A percentile compares a stretch with the other conserved stretches of the same genome.
Conservation (phyloP, 768 basidiomycete genomes). For the Russula ochroleuca region DNA sequence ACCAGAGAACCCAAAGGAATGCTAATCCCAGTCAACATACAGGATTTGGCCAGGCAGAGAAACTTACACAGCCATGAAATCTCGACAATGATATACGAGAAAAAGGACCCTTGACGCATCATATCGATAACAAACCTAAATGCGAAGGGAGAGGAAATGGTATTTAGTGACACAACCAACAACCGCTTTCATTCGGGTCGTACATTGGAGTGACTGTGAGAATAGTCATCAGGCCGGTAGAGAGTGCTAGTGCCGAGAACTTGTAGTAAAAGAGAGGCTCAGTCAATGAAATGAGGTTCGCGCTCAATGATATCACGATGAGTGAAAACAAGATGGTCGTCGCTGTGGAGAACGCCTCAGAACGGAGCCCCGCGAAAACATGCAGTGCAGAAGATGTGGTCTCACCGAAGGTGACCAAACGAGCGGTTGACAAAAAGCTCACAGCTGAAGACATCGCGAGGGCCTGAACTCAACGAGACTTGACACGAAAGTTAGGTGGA, state of each 20-base stretch:
- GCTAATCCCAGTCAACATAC: conserved; percentile 25
- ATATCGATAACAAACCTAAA: conserved; percentile 38
- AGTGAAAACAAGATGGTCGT: conserved; percentile 31
- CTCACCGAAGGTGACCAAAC: conserved; percentile 12
- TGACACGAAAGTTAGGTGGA: background rate
- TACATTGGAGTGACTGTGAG: conserved; percentile 35
- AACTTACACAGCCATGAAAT: conserved; percentile 38
- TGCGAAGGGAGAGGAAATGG: background rate
- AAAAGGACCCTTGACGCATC: conserved; percentile 37
- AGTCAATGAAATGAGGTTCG: conserved; percentile 31
- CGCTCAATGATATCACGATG: conserved; percentile 35
- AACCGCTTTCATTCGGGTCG: background rate
- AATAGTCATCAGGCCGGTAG: conserved; percentile 32
- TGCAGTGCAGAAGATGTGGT: background rate
- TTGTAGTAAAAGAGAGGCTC: conserved; percentile 16
- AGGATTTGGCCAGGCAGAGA: background rate
- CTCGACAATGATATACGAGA: conserved; percentile 40
- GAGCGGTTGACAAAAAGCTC: background rate
- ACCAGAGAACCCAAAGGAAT: conserved; percentile 40
- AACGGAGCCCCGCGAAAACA: background rate
- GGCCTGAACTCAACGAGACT: background rate
- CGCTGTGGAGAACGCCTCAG: background rate
- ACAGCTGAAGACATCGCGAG: background rate
- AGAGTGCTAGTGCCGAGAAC: conserved; percentile 34
- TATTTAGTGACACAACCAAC: background rate